Conservation (phyloP, 371 early-diverging fungal species). For the Thermomucor indicae-seudaticae region DNA sequence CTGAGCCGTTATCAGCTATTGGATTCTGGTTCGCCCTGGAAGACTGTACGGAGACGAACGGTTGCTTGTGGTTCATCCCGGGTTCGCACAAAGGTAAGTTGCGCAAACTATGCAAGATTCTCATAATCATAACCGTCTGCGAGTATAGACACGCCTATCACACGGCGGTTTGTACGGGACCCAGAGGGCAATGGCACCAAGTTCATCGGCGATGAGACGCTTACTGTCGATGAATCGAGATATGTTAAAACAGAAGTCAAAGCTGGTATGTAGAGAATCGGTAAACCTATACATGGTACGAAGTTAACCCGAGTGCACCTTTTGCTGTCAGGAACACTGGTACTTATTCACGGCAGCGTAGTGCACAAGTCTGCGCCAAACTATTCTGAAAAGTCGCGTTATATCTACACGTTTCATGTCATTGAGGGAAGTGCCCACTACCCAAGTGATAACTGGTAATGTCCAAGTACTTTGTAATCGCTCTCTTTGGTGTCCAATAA, state of each 20-base stretch:
- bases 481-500: neutral
- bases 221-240: conserved; percentile 27
- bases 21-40: conserved; percentile 96
- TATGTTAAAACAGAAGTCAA: conserved; percentile 40
- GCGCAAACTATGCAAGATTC: neutral
- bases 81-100: conserved; percentile 81
- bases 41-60: conserved; percentile 85
- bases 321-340: conserved; percentile 60
- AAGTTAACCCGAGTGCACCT: neutral
- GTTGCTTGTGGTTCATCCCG: conserved; percentile 84
- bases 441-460: conserved; percentile 66
- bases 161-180: conserved; percentile 73
- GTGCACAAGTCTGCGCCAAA: conserved; percentile 84
- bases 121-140: neutral
- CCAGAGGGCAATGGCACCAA: conserved; percentile 48
- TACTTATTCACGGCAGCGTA: conserved; percentile 89
- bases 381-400: conserved; percentile 70
- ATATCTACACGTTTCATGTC: conserved; percentile 92
- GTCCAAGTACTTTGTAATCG: neutral
- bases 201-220: conserved; percentile 48
- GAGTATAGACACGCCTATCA: conserved; percentile 51
- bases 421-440: conserved; percentile 76
- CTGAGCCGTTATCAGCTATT: conserved; percentile 76
- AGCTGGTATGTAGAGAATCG: conserved; percentile 14
- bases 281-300: neutral